Evolutionary conservation across 257 asterid genomes (phyloP), one percentile per base, ranked within the genome.

Genomic region (Catharanthus roseus): DNA sequence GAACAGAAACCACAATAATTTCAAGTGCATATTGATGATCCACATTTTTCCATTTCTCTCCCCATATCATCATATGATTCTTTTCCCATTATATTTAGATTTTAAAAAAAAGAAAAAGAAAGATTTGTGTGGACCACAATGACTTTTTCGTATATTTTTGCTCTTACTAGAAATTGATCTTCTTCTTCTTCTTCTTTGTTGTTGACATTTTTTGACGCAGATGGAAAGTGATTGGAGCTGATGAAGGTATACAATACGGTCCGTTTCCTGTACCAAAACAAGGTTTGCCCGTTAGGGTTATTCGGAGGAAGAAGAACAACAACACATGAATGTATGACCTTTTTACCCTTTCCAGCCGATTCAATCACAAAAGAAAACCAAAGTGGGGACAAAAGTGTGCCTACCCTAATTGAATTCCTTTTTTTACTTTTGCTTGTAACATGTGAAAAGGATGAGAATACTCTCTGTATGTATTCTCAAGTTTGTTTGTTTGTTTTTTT

Each of bases 211-310:
- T 38, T 6, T 5, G 24, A 21, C 45, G 58, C 85, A 87, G 96
- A 68, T 89, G 96, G 96, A 75, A 67, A 65, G 86, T 85, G 6
- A 60, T 87, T 1, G 88, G 88, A 51, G 83, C 79, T 19, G 86
- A 83, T 0, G 89, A 82, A 56, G 85, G 86, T 31, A 76, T 89
- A 34, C 86, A 87, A 60, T 87, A 89, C 50, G 85, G 85, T 11
- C 96, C 93, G 54, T 89, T 89, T 57, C 96, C 88, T 0, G 93
- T 87, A 41, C 96, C 96, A 0, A 81, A 77, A 72, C 83, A 80
- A 42, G 96, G 96, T 26, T 64, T 89, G 10, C 93, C 91, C 0
- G 78, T 89, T 69, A 81, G 71, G 42, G 72, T 87, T 69, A 61
- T 21, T 16, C 64, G 1, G 24, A 68, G 65, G 72, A 53, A 33